Evolutionary conservation across 306 rosid genomes (phyloP), one percentile per base, ranked within the genome.

Genomic region (Pachyrhizus erosus): DNA sequence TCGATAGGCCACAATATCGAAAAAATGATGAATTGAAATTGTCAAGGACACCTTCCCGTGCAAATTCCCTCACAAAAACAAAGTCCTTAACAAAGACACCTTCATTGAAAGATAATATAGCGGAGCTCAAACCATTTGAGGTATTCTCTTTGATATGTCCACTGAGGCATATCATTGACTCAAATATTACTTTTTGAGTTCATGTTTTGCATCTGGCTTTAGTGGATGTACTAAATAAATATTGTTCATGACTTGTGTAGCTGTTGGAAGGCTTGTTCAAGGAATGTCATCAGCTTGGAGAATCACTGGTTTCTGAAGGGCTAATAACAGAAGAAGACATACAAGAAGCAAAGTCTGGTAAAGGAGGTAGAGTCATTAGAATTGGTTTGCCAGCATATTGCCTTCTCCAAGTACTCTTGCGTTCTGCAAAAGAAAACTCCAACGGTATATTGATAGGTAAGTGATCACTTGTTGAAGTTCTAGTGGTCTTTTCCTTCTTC

Each of bases 381-480:
- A 86, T 89, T 83, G 98, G 99, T 67, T 91, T 96, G 80, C 99
- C 95, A 34, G 92, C 99, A 61, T 89, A 90, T 87, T 87, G 96
- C 87, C 88, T 96, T 87, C 93, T 96, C 34, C 89, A 89, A 84
- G 62, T 87, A 3, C 93, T 96, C 9, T 34, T 96, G 80, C 96
- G 94, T 76, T 96, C 99, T 7, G 91, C 86, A 37, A 91, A 91
- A 82, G 75, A 90, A 31, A 79, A 88, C 78, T 84, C 90, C 6
- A 5, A 34, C 0, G 99, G 99, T 64, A 31, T 96, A 65, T 83
- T 93, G 91, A 70, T 92, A 83, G 67, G 99, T 96, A 86, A 73
- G 97, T 85, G 31, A 78, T 48, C 69, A 21, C 66, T 23, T 14
- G 0, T 2, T 39, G 29, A 46, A 21, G 1, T 62, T n/a, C 15